These are phyloP conservation scores for Ustilago vetiveriae DNA, from an alignment of 1,284 basidiomycete genomes.

Conservation along the genomic window DNA sequence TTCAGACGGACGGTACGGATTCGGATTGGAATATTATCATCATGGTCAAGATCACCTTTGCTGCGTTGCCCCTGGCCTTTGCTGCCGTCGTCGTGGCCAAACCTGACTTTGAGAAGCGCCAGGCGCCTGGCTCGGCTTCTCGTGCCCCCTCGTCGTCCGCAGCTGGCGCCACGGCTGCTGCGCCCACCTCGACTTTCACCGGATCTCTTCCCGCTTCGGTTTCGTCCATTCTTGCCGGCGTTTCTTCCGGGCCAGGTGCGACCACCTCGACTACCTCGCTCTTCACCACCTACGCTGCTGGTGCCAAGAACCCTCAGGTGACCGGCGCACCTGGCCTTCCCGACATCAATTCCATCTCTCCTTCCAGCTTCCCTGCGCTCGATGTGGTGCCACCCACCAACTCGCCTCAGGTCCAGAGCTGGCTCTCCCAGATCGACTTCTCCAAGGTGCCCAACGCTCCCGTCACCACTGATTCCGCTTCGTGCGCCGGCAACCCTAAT, in stretches of 20 bases:
- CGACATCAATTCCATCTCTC: slow-evolving; percentile 29
- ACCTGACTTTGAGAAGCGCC: slow-evolving; percentile 34
- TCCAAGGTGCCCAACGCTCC: slow-evolving; percentile 76
- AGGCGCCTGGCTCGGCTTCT: slow-evolving; percentile 17
- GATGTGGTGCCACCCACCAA: slow-evolving; percentile 77
- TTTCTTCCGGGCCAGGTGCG: slow-evolving; percentile 46
- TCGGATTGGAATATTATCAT: slow-evolving; percentile 15
- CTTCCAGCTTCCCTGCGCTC: slow-evolving; percentile 75
- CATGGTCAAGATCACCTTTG: slow-evolving; percentile 46
- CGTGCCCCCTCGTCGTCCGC: slow-evolving; percentile 10
- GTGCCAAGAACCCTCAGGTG: slow-evolving; percentile 55
- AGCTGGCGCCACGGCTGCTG: slow-evolving; percentile 18
- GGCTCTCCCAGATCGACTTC: slow-evolving; percentile 77
- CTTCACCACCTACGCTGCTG: slow-evolving; percentile 49
- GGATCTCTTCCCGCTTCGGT: slow-evolving; percentile 53
- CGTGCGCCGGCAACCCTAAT: slow-evolving; percentile 74
- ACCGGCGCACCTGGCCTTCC: slow-evolving; percentile 57
- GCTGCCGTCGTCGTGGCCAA: slow-evolving; percentile 31
- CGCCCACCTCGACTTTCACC: slow-evolving; percentile 50
- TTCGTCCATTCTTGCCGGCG: slow-evolving; percentile 41
- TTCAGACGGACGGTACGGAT: no score
- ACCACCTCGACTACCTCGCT: slow-evolving; percentile 49
- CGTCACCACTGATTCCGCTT: slow-evolving; percentile 71
- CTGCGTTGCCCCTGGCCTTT: slow-evolving; percentile 33
- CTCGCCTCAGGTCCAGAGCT: slow-evolving; percentile 76